phyloP scores from a whole-genome alignment of 1,139 yeast species.

The Kluyveromyces sp. region DNA sequence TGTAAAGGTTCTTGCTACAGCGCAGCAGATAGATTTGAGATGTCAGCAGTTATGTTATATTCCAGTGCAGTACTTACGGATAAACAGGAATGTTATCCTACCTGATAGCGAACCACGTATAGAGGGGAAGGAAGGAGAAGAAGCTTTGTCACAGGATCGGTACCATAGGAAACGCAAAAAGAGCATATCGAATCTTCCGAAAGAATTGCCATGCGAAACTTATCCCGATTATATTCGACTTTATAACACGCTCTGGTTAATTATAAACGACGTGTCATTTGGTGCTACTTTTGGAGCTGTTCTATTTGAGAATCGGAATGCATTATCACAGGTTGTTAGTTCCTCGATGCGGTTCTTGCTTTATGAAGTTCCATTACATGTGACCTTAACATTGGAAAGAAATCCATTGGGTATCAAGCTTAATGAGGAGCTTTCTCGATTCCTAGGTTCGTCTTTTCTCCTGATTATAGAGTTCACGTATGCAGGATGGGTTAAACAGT shows the following conservation, averaged over 20 bases:
- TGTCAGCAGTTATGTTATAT: slow-evolving; percentile 70
- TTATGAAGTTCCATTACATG: slow-evolving; percentile 34
- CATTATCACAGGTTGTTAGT: slow-evolving; percentile 17
- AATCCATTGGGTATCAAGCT: slow-evolving; percentile 94
- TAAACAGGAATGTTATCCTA: slow-evolving; percentile 31
- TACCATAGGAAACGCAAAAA: slow-evolving; percentile 2
- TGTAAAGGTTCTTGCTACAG: slow-evolving; percentile 50
- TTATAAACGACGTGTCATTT: slow-evolving; percentile 69
- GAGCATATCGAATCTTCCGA: slow-evolving; percentile 1
- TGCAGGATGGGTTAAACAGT: slow-evolving; percentile 21
- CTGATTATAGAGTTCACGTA: slow-evolving; percentile 82
- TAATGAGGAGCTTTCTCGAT: slow-evolving; percentile 76
- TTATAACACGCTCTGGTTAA: slow-evolving; percentile 84
- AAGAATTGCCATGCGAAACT: slow-evolving; percentile 24
- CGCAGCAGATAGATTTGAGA: slow-evolving; percentile 73
- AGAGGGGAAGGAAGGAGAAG: neutral
- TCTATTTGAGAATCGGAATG: slow-evolving; percentile 39
- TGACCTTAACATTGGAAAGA: slow-evolving; percentile 70
- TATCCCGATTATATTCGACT: slow-evolving; percentile 77
- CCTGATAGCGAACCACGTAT: slow-evolving; percentile 32
- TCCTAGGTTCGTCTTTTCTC: slow-evolving; percentile 75
- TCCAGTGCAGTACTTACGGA: slow-evolving; percentile 70
- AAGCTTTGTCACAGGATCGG: neutral
- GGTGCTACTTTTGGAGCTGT: slow-evolving; percentile 57
- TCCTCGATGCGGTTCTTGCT: slow-evolving; percentile 15